A percentile compares a stretch with the other conserved stretches of the same genome.
Evolutionary conservation across 2,329 filamentous ascomycete genomes (phyloP).

Genomic region (Aspergillus nomiae): DNA sequence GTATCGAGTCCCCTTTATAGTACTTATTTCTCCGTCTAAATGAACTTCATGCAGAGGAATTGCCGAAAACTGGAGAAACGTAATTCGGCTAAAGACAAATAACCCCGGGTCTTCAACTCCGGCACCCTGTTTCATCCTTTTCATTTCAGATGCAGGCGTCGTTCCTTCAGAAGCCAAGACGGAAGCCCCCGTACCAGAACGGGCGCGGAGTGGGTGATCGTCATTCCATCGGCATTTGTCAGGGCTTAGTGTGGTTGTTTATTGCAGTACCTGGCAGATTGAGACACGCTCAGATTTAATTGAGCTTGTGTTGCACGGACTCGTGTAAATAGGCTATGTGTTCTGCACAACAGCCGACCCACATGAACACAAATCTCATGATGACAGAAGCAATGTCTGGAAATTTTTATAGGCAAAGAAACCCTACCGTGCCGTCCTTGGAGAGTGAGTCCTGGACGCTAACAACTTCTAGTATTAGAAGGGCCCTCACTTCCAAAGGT

Average conservation of each 20-base stretch:
- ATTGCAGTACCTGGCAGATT: neutral
- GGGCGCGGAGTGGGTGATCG: slow-evolving; percentile 15
- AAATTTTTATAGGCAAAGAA: neutral
- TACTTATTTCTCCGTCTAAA: neutral
- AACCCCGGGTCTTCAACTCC: neutral
- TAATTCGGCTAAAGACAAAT: neutral
- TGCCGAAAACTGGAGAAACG: neutral
- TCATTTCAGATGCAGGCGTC: neutral
- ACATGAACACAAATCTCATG: too few species aligned
- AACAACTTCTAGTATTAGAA: too few species aligned
- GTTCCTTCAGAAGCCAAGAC: neutral
- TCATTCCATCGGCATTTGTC: slow-evolving; percentile 9
- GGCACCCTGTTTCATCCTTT: neutral
- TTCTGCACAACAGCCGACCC: neutral
- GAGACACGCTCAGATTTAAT: neutral
- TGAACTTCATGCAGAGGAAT: neutral
- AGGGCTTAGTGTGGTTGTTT: neutral
- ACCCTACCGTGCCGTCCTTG: too few species aligned
- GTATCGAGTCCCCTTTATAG: neutral
- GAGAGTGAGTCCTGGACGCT: too few species aligned
- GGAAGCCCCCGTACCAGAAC: slow-evolving; percentile 18
- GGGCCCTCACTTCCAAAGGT: too few species aligned
- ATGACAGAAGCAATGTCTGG: neutral
- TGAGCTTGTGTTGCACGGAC: neutral
- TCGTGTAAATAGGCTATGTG: neutral